These are phyloP conservation scores for Colletotrichum brevisporum DNA, from an alignment of 2,329 filamentous ascomycete genomes.

Conservation along the genomic window DNA sequence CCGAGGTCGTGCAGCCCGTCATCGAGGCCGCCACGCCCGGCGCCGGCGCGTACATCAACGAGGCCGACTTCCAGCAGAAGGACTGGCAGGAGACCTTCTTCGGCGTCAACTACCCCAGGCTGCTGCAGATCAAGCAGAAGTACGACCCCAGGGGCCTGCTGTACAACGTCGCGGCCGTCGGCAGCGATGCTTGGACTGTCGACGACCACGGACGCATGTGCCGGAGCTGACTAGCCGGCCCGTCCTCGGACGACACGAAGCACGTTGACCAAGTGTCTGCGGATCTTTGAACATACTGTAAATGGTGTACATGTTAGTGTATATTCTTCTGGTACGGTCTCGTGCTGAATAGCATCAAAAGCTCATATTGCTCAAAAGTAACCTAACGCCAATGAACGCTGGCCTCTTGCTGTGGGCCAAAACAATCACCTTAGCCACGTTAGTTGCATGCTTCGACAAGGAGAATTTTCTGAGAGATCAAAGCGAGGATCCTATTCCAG, in stretches of 20 bases:
- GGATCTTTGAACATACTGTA: background rate
- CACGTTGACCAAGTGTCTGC: background rate
- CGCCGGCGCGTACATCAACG: constrained; percentile 49
- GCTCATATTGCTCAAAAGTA: too few relatives aligned
- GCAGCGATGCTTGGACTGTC: constrained; percentile 46
- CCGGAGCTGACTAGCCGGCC: constrained; percentile 12
- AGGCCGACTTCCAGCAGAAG: constrained; percentile 50
- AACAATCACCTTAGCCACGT: too few relatives aligned
- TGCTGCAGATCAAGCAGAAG: constrained; percentile 49
- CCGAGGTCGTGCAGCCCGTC: constrained; percentile 49
- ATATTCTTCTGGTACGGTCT: background rate
- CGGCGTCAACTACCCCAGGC: constrained; percentile 47
- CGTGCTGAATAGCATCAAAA: too few relatives aligned
- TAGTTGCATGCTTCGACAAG: too few relatives aligned
- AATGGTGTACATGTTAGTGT: background rate
- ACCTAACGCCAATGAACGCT: too few relatives aligned
- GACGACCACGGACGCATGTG: constrained; percentile 42
- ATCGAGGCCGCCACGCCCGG: constrained; percentile 47
- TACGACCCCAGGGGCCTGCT: constrained; percentile 50
- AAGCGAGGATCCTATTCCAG: too few relatives aligned
- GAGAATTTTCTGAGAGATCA: too few relatives aligned
- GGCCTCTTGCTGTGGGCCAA: too few relatives aligned
- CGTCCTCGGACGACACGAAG: too few relatives aligned
- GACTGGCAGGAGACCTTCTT: constrained; percentile 50
- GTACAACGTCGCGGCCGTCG: constrained; percentile 48